Evolutionary conservation across 768 basidiomycete genomes (phyloP).

Genomic region (Ramaria sp.): DNA sequence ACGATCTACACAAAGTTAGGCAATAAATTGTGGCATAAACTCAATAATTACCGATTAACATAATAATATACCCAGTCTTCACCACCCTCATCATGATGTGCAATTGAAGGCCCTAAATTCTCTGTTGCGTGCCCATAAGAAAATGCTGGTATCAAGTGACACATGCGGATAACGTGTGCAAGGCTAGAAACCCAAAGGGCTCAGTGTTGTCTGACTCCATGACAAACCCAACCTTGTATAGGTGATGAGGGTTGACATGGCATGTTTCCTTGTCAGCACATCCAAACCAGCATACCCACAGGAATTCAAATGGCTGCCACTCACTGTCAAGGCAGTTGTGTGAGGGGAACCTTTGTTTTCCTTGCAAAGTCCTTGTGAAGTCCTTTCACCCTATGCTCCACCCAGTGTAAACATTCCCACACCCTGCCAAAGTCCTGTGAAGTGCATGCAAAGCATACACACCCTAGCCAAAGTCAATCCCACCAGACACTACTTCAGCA

Average conservation of each 20-base stretch:
- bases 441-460: too few relatives aligned
- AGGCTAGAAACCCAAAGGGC: constrained; percentile 9
- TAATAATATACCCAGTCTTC: constrained; percentile 16
- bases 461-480: too few relatives aligned
- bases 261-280: not conserved
- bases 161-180: constrained; percentile 2
- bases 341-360: too few relatives aligned
- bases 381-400: too few relatives aligned
- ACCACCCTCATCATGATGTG: constrained; percentile 2
- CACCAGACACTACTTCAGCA: too few relatives aligned
- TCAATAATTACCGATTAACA: constrained; percentile 18
- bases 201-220: not conserved
- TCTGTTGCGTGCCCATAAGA: constrained; percentile 9
- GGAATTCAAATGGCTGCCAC: not conserved
- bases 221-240: constrained; percentile 6
- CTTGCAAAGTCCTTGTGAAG: too few relatives aligned
- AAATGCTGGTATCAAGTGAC: constrained; percentile 8
- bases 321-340: too few relatives aligned
- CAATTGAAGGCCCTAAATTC: constrained; percentile 10
- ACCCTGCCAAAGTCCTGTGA: too few relatives aligned
- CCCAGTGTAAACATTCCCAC: too few relatives aligned
- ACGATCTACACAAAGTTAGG: too few relatives aligned
- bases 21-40: too few relatives aligned
- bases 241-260: not conserved
- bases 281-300: constrained; percentile 11